A percentile compares a stretch with the other conserved stretches of the same genome.
phyloP scores from a whole-genome alignment of 805 yeast genomes.

The Saturnispora hagleri region DNA sequence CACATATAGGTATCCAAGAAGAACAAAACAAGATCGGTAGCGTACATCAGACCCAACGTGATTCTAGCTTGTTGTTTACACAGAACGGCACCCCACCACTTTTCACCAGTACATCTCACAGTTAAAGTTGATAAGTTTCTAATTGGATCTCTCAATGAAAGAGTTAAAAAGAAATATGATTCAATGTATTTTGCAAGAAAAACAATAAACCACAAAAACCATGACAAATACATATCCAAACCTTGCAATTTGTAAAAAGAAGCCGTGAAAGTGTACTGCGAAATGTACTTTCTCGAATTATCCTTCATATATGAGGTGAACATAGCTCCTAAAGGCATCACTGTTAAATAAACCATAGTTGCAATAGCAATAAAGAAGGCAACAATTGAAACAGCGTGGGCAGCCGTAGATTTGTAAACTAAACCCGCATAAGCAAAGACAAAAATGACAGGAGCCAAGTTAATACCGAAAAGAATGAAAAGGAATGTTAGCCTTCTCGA shows the following conservation, averaged over 20 bases:
- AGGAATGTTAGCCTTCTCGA: slow-evolving; percentile 79
- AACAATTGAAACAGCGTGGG: slow-evolving; percentile 72
- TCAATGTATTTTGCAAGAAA: slow-evolving; percentile 84
- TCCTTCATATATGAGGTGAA: slow-evolving; percentile 89
- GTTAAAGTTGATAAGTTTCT: slow-evolving; percentile 74
- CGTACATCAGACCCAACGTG: slow-evolving; percentile 84
- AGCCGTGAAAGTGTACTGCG: slow-evolving; percentile 95
- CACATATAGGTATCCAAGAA: slow-evolving; percentile 98
- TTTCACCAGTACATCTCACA: slow-evolving; percentile 95
- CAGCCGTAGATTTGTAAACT: slow-evolving; percentile 57
- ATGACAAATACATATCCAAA: slow-evolving; percentile 93
- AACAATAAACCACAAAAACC: slow-evolving; percentile 80
- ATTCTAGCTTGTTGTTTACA: slow-evolving; percentile 85
- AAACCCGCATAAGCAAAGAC: slow-evolving; percentile 75
- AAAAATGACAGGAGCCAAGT: slow-evolving; percentile 80
- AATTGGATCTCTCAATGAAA: slow-evolving; percentile 90
- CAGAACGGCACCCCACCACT: slow-evolving; percentile 67
- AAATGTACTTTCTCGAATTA: slow-evolving; percentile 77
- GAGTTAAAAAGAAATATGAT: slow-evolving; percentile 85
- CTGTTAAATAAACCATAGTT: slow-evolving; percentile 75
- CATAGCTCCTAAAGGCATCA: slow-evolving; percentile 95
- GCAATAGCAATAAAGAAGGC: slow-evolving; percentile 82
- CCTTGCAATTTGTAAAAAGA: slow-evolving; percentile 74
- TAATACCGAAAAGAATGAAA: slow-evolving; percentile 52
- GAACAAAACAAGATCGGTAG: slow-evolving; percentile 89